Evolutionary conservation across 768 basidiomycete species (phyloP).

Genomic region (Tylopilus balloui): DNA sequence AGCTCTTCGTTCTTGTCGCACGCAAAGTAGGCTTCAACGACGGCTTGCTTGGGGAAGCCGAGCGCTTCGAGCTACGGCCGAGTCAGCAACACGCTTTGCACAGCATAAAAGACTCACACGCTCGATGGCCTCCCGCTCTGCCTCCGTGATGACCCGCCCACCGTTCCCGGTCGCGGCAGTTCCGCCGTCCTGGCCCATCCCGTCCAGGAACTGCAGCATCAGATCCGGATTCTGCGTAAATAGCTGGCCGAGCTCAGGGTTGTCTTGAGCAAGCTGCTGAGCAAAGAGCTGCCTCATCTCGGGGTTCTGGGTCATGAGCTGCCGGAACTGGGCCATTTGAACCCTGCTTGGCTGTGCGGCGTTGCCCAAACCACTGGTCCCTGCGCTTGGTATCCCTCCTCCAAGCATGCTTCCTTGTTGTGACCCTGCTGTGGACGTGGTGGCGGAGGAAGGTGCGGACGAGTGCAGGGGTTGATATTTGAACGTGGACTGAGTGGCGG

Average conservation of each 20-base stretch:
- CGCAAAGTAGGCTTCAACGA: conserved; percentile 5
- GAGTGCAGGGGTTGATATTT: neutral
- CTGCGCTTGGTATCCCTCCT: neutral
- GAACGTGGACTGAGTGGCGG: neutral
- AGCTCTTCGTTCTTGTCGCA: conserved; percentile 10
- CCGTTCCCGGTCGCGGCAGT: too few relatives aligned
- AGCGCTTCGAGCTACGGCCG: conserved; percentile 1
- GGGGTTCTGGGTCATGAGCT: neutral
- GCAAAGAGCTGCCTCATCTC: neutral
- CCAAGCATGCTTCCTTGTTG: neutral
- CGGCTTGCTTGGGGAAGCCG: conserved; percentile 3
- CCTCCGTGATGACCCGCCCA: conserved; percentile 1
- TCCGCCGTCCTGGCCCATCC: neutral
- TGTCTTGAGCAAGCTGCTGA: neutral
- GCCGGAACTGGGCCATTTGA: conserved; percentile 1
- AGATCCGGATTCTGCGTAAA: conserved; percentile 1
- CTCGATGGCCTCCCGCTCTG: neutral
- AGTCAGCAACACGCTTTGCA: neutral
- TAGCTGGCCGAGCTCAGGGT: neutral
- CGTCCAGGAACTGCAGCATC: neutral
- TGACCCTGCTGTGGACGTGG: neutral
- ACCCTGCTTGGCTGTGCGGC: too few relatives aligned
- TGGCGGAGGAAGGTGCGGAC: neutral
- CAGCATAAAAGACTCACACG: neutral
- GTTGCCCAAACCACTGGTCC: neutral